Evolutionary conservation across 2,329 filamentous ascomycete genomes (phyloP).

Genomic region (Mariannaea elegans): DNA sequence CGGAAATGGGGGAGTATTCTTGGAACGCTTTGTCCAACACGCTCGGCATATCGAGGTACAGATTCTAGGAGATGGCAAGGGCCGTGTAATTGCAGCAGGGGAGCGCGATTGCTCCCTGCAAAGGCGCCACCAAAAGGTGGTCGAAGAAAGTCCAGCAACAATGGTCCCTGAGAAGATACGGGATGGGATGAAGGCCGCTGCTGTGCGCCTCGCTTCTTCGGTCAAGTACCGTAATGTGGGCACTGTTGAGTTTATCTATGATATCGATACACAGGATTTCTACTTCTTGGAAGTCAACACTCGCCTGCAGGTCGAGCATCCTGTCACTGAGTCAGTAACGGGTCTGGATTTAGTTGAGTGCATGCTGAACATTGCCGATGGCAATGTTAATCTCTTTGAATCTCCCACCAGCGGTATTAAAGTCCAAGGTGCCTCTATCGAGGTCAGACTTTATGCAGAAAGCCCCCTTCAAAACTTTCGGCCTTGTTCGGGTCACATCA

Average conservation of each 20-base stretch:
- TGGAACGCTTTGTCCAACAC: slow-evolving; percentile 53
- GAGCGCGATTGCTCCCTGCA: slow-evolving; percentile 63
- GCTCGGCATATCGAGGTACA: slow-evolving; percentile 61
- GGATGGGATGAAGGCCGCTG: slow-evolving; percentile 47
- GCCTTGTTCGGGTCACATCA: slow-evolving; percentile 67
- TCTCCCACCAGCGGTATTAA: not conserved
- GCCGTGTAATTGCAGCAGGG: slow-evolving; percentile 50
- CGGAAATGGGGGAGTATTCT: slow-evolving; percentile 50
- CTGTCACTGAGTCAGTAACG: slow-evolving; percentile 76
- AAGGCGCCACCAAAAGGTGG: slow-evolving; percentile 60
- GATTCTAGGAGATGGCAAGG: slow-evolving; percentile 56
- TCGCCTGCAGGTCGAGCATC: slow-evolving; percentile 59
- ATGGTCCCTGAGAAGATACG: slow-evolving; percentile 45
- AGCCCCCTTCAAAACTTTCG: slow-evolving; percentile 67
- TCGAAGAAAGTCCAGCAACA: slow-evolving; percentile 56
- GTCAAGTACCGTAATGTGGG: slow-evolving; percentile 53
- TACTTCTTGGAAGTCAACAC: slow-evolving; percentile 61
- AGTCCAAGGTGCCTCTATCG: slow-evolving; percentile 46
- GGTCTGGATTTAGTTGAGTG: slow-evolving; percentile 75
- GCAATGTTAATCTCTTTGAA: slow-evolving; percentile 30
- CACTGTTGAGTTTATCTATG: slow-evolving; percentile 57
- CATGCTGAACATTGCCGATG: slow-evolving; percentile 48
- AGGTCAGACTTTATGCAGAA: slow-evolving; percentile 53
- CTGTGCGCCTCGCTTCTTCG: slow-evolving; percentile 46
- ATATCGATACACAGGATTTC: slow-evolving; percentile 47